Base-by-base conservation (phyloP, 495 filamentous ascomycete species). In the Xylaria telfairii region DNA sequence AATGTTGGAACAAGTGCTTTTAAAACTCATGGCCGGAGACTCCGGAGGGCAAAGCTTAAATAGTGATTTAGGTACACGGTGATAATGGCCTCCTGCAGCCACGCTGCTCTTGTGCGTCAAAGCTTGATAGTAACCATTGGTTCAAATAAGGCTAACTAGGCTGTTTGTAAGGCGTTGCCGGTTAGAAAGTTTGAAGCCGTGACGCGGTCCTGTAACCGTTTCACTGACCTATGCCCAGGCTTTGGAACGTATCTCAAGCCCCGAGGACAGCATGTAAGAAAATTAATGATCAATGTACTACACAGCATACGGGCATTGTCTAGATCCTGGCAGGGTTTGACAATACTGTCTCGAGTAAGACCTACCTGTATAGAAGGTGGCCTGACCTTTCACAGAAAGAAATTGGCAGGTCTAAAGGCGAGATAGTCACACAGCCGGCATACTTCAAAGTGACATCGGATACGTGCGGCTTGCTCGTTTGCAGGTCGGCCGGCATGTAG, bases 71-170 rank as follows among this genome's bases (percentile, higher is more conserved):
- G 32, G 34, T 41, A 47, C 21, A 12, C 30, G 26, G 64, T 54
- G 47, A 42, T 65, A 49, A 46, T 63, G 26, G 24, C n/a, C 26
- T 26, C 37, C 44, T 65, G 62, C 62, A 65, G 62, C 62, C 62
- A 51, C 62, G 44, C 17, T 65, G 19, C 61, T 26, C 21, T 63
- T 64, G 61, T 64, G 61, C 28, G 39, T 32, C 61, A 53, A 28
- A 30, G 42, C 42, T 32, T 47, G 26, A 26, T 64, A 1, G 28
- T 17, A 65, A n/a, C 42, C 21, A 42, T 28, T 30, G 34, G 32
- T 34, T 53, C n/a, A n/a, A 17, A n/a, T 46, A 15, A 66, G 63
- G 63, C 62, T 65, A 24, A 7, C 21, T n/a, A 47, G 39, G 2
- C 41, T n/a, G 12, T 41, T 46, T 51, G 39, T 26, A 37, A 62